These are phyloP conservation scores for Starmera amethionina DNA, from an alignment of 805 yeast genomes.

Conservation along the genomic window DNA sequence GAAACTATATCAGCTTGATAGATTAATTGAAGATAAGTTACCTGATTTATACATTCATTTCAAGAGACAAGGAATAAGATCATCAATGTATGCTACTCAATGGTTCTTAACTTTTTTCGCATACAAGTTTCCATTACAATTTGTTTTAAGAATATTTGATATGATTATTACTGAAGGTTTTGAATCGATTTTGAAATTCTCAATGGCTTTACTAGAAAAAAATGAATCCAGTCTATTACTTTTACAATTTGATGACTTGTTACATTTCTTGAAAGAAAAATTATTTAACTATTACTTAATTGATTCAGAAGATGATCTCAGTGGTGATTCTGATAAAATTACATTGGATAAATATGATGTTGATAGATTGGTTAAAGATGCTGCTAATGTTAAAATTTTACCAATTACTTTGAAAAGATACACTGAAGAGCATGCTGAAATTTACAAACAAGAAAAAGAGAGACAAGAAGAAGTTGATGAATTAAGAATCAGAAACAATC, in stretches of 20 bases:
- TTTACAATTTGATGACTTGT: slow-evolving; percentile 65
- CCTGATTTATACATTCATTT: slow-evolving; percentile 73
- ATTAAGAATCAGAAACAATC: slow-evolving; percentile 57
- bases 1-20: slow-evolving; percentile 80
- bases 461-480: slow-evolving; percentile 60
- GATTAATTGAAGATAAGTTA: slow-evolving; percentile 65
- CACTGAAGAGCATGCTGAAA: slow-evolving; percentile 62
- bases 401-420: slow-evolving; percentile 69
- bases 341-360: slow-evolving; percentile 41
- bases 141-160: slow-evolving; percentile 83
- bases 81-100: slow-evolving; percentile 95
- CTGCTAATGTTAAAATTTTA: slow-evolving; percentile 60
- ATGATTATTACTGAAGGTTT: slow-evolving; percentile 84
- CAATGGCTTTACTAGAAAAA: slow-evolving; percentile 66
- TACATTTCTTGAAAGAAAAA: slow-evolving; percentile 70
- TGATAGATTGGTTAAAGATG: slow-evolving; percentile 67
- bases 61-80: slow-evolving; percentile 74
- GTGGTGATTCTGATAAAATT: slow-evolving; percentile 13
- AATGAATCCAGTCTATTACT: slow-evolving; percentile 50
- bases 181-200: slow-evolving; percentile 78
- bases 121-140: slow-evolving; percentile 84
- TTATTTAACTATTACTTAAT: slow-evolving; percentile 63
- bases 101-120: slow-evolving; percentile 96
- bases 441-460: slow-evolving; percentile 64
- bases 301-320: slow-evolving; percentile 18